Conservation (phyloP, 2,329 filamentous ascomycete genomes). For the Trichoderma aggressivum region DNA sequence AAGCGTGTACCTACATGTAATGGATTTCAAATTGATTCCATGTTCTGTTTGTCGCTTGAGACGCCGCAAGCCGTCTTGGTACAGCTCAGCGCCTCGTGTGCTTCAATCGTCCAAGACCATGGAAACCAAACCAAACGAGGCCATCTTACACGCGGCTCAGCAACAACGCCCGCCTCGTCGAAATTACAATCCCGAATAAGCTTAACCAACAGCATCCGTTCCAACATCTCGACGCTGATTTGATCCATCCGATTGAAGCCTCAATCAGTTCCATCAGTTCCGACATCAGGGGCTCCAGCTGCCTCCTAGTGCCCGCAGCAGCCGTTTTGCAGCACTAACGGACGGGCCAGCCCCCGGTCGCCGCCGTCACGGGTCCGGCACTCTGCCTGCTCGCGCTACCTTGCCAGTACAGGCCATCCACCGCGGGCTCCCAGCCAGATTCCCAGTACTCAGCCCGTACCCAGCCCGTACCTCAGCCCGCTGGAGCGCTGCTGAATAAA, state of each 20-base stretch:
- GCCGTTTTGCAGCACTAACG: background rate
- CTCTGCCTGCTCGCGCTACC: background rate
- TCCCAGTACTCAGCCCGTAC: background rate
- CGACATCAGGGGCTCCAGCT: constrained; percentile 4
- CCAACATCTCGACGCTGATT: background rate
- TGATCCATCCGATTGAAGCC: background rate
- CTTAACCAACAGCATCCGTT: background rate
- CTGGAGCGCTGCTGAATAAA: background rate
- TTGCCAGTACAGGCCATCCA: background rate
- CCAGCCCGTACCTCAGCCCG: background rate
- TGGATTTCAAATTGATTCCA: background rate
- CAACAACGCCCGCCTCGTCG: background rate
- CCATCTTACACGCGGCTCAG: background rate
- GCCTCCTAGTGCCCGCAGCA: background rate
- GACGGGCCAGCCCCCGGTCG: background rate
- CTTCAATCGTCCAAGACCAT: background rate
- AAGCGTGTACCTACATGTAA: background rate
- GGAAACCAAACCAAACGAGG: background rate
- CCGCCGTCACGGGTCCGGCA: background rate
- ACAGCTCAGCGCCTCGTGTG: background rate
- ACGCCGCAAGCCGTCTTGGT: background rate
- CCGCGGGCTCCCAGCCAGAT: background rate
- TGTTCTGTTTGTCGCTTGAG: background rate
- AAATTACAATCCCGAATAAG: background rate
- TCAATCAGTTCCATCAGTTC: background rate